Conservation (phyloP, 345 rosid genomes). For the Tarenaya hassleriana region DNA sequence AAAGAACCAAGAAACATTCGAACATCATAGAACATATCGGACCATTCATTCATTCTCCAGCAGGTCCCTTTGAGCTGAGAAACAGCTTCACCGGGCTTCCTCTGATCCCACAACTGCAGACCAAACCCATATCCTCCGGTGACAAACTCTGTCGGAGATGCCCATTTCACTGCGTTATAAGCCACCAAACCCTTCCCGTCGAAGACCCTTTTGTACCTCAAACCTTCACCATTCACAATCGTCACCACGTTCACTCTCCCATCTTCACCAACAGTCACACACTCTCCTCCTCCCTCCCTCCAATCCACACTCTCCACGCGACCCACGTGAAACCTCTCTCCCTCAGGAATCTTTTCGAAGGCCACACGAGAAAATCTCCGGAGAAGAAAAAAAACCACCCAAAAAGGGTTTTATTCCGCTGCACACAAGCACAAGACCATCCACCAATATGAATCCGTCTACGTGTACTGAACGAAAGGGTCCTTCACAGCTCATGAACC, state of each 20-base stretch:
- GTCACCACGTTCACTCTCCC: slow-evolving; percentile 46
- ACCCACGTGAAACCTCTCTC: slow-evolving; percentile 46
- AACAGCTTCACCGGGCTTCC: slow-evolving; percentile 62
- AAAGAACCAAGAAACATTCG: no score
- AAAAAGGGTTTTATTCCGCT: neutral
- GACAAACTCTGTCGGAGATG: slow-evolving; percentile 72
- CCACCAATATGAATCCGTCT: no score
- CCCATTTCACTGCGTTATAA: slow-evolving; percentile 74
- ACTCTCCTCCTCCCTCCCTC: slow-evolving; percentile 52
- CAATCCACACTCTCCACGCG: slow-evolving; percentile 54
- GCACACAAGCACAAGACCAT: no score
- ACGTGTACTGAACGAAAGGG: no score
- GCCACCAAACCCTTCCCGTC: slow-evolving; percentile 72
- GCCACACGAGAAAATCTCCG: neutral
- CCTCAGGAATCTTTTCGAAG: neutral
- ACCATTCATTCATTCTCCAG: no score
- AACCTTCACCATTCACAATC: slow-evolving; percentile 30
- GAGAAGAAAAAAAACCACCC: neutral
- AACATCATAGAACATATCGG: no score
- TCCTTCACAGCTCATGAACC: no score
- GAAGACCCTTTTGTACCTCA: slow-evolving; percentile 41
- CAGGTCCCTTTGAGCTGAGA: slow-evolving; percentile 70
- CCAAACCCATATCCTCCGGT: slow-evolving; percentile 85
- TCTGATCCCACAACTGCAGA: slow-evolving; percentile 85
- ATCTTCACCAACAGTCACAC: slow-evolving; percentile 63